phyloP scores from a whole-genome alignment of 306 rosid genomes.

The Senna siamea region DNA sequence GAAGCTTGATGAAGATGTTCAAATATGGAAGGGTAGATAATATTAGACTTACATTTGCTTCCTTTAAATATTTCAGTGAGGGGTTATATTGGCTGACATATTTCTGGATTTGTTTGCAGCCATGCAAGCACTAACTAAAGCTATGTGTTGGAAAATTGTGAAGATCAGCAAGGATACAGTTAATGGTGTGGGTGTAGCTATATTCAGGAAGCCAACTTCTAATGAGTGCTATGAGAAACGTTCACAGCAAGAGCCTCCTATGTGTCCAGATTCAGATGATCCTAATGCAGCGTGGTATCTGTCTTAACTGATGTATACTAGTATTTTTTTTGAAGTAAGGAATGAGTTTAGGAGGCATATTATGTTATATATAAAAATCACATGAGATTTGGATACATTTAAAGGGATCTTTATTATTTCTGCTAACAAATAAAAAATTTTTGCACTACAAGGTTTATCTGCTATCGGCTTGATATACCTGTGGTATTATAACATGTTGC shows the following conservation, averaged over 20 bases:
- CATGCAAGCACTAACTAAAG: conserved; percentile 79
- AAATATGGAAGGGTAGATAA: conserved; percentile 81
- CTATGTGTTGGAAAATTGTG: conserved; percentile 87
- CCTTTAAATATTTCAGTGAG: conserved; percentile 23
- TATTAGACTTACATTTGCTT: conserved; percentile 26
- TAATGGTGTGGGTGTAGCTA: conserved; percentile 83
- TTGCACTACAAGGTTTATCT: neutral
- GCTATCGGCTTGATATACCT: neutral
- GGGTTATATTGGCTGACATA: conserved; percentile 33
- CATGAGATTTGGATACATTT: conserved; percentile 11
- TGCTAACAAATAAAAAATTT: conserved; percentile 13
- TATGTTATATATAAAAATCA: conserved; percentile 1
- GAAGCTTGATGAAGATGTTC: conserved; percentile 81
- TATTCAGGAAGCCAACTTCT: conserved; percentile 76
- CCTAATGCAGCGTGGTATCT: conserved; percentile 90
- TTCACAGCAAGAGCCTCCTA: conserved; percentile 65
- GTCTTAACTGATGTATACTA: conserved; percentile 12
- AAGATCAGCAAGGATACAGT: conserved; percentile 75
- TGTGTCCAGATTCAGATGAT: conserved; percentile 79
- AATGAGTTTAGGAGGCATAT: neutral
- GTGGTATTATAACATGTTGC: conserved; percentile 23
- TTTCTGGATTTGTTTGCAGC: conserved; percentile 58
- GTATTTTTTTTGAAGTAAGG: neutral
- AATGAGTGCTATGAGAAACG: conserved; percentile 91
- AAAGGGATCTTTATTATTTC: conserved; percentile 12